A percentile compares a stretch with the other conserved stretches of the same genome.
These are phyloP conservation scores for Phalaenopsis equestris DNA, from an alignment of 106 monocot species.

Conservation along the genomic window DNA sequence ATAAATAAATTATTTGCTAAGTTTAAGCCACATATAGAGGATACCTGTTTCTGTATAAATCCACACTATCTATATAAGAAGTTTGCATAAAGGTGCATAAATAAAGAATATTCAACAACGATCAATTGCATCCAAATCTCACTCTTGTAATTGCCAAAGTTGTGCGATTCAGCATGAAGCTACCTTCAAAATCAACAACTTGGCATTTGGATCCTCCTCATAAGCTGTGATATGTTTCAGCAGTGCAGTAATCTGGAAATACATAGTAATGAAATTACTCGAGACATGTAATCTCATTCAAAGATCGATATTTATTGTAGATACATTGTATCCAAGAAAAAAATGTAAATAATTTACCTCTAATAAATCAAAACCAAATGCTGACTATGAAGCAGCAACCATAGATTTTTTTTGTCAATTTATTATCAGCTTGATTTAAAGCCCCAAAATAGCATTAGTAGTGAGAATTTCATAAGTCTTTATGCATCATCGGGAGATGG, in stretches of 20 bases:
- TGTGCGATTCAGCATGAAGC: too few relatives aligned
- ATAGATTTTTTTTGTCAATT: background rate
- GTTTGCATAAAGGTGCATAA: background rate
- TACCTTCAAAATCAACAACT: slow-evolving; percentile 90
- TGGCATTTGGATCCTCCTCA: slow-evolving; percentile 61
- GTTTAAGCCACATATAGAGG: too few relatives aligned
- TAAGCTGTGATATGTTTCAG: slow-evolving; percentile 45
- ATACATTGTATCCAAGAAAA: background rate
- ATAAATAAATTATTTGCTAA: too few relatives aligned
- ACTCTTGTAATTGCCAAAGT: background rate
- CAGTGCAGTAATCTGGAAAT: slow-evolving; percentile 52
- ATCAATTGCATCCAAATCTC: background rate
- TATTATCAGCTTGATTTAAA: background rate
- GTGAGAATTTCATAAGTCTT: background rate
- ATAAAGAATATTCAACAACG: background rate
- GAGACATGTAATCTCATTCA: background rate
- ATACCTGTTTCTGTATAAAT: background rate
- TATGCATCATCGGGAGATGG: background rate
- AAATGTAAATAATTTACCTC: background rate
- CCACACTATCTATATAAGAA: background rate
- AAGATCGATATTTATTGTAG: background rate
- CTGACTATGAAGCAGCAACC: background rate
- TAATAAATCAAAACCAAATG: background rate
- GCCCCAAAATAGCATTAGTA: background rate
- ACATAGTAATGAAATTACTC: slow-evolving; percentile 2